Conservation (phyloP, 495 filamentous ascomycete species). For the Tuber calosporum region DNA sequence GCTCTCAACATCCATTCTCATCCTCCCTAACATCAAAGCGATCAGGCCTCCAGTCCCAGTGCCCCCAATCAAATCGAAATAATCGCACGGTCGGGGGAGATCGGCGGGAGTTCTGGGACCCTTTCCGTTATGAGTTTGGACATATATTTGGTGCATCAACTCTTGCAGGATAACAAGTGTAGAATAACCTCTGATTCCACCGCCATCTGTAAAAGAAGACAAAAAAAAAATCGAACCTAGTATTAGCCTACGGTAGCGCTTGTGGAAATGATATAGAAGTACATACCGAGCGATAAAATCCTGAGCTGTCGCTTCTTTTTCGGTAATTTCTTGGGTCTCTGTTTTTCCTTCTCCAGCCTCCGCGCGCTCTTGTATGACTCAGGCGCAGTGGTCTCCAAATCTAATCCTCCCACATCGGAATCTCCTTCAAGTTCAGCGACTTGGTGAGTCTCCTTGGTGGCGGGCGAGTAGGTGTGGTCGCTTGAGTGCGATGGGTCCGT, state of each 20-base stretch:
- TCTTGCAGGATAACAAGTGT: conserved; percentile 57
- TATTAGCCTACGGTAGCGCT: conserved; percentile 8
- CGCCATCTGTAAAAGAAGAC: conserved; percentile 60
- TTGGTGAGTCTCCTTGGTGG: conserved; percentile 30
- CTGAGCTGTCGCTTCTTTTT: conserved; percentile 84
- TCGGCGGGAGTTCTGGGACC: conserved; percentile 60
- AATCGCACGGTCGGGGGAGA: conserved; percentile 94
- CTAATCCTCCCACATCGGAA: conserved; percentile 5
- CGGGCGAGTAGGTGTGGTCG: neutral
- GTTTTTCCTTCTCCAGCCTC: neutral
- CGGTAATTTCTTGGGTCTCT: neutral
- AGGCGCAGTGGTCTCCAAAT: conserved; percentile 12
- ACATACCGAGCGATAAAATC: conserved; percentile 80
- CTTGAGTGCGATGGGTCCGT: conserved; percentile 1
- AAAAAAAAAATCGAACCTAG: conserved; percentile 6
- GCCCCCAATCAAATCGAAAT: conserved; percentile 93
- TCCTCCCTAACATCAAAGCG: conserved; percentile 87
- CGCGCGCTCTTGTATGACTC: conserved; percentile 9
- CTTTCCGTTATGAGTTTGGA: conserved; percentile 55
- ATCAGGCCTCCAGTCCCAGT: conserved; percentile 89
- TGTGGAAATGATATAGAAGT: neutral
- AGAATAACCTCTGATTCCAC: conserved; percentile 92
- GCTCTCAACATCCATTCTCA: conserved; percentile 86
- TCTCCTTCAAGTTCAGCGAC: conserved; percentile 31
- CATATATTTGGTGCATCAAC: conserved; percentile 75